Evolutionary conservation across 1,284 basidiomycete genomes (phyloP), one percentile per base, ranked within the genome.

Genomic region (Termitomyces sp.): DNA sequence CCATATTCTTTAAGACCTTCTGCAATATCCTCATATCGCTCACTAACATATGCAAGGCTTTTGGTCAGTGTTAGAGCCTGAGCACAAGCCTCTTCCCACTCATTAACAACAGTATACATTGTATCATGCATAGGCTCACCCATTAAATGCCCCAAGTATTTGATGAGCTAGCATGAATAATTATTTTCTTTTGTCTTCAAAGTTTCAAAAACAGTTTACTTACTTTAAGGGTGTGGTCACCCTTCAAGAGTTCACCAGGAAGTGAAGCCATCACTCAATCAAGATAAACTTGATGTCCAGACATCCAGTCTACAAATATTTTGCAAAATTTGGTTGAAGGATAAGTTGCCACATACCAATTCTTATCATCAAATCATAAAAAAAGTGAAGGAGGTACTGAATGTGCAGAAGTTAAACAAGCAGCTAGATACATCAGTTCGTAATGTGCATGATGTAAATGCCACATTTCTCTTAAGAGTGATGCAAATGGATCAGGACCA

Each of bases 11-110:
- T 30, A 34, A 52, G 50, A 1, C 50, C 50, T 17, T 38, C 33
- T 0, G 50, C 40, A 52, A 52, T 44, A 2, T 52, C 42, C 44
- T 52, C 33, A 30, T 45, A 52, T 42, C 45, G 36, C 24, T 52
- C 50, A 38, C 50, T 45, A 30, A 45, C 34, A 45, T 52, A 52
- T 34, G 50, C 36, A 28, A 52, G 50, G 24, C 50, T 52, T 38
- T 41, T 52, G 9, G 50, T 52, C 9, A 52, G 33, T 8, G 42
- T 52, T 17, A 52, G 43, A n/a, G 50, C 42, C 26, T 52, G 50
- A 9, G 21, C 24, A n/a, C n/a, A 33, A 8, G 21, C 42, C 15
- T 52, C 34, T 44, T 52, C 42, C 50, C 50, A 52, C 24, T 52
- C 42, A 45, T 52, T 45, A 2, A 52, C 42, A 26, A 52, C 15